phyloP scores from a whole-genome alignment of 176 grass and related monocot genomes.

The Oryza australiensis region DNA sequence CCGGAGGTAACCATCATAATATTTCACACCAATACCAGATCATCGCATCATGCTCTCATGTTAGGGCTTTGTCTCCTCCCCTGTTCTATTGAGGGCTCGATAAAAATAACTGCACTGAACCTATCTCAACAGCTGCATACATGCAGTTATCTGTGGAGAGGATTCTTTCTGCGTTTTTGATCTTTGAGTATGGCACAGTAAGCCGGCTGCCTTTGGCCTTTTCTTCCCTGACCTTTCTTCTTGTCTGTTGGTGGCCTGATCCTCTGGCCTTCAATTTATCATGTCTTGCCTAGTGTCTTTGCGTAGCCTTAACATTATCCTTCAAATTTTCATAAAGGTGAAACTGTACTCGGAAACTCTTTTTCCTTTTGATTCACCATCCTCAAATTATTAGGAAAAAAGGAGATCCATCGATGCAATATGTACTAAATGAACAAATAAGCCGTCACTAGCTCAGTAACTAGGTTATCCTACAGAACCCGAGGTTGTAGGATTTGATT shows the following conservation, averaged over 20 bases:
- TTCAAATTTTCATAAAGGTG: not conserved
- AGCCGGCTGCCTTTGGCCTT: not conserved
- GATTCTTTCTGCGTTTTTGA: conserved; percentile 13
- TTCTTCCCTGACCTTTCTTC: conserved; percentile 2
- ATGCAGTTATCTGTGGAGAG: conserved; percentile 6
- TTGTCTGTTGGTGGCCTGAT: conserved; percentile 1
- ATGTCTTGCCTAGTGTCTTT: not conserved
- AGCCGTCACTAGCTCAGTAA: not conserved
- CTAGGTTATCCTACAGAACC: not conserved
- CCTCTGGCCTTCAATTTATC: not conserved
- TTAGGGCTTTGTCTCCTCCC: conserved; percentile 11
- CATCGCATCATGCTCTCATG: conserved; percentile 35
- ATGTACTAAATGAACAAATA: conserved; percentile 8
- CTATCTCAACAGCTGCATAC: not conserved
- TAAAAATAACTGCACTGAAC: conserved; percentile 22
- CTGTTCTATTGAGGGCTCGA: conserved; percentile 3
- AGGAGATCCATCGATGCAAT: not conserved
- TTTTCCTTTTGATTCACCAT: not conserved
- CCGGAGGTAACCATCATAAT: conserved; percentile 34
- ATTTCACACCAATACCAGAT: conserved; percentile 37
- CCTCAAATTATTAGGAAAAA: not conserved
- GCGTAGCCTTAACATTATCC: not conserved
- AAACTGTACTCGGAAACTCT: not conserved
- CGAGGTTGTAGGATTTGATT: too few relatives aligned
- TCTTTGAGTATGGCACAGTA: conserved; percentile 7